Conservation (phyloP, 352 stramenopile species). For the Pythium phragmitis region DNA sequence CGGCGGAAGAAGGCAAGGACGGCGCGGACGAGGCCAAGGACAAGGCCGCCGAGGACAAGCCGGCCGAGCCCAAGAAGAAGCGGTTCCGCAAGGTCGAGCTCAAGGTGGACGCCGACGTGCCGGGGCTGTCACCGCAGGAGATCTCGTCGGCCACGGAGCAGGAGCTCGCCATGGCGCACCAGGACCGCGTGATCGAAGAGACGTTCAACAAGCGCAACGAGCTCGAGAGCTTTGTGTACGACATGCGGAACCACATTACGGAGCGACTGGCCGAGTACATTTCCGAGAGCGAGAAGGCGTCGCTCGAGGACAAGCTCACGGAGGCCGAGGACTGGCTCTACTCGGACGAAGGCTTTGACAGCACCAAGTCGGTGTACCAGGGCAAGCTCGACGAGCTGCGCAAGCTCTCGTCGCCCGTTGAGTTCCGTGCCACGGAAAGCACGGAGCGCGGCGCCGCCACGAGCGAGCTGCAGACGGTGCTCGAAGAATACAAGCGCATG, state of each 20-base stretch:
- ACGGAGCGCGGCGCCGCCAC: slow-evolving; percentile 87
- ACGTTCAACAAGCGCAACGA: slow-evolving; percentile 99
- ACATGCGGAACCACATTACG: slow-evolving; percentile 96
- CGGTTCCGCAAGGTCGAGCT: slow-evolving; percentile 92
- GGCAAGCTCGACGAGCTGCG: slow-evolving; percentile 95
- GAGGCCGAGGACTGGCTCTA: slow-evolving; percentile 99
- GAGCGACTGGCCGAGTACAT: slow-evolving; percentile 86
- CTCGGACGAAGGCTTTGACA: slow-evolving; percentile 98
- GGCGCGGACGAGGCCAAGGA: slow-evolving; percentile 52
- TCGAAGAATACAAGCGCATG: slow-evolving; percentile 96
- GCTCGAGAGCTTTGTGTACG: slow-evolving; percentile 99
- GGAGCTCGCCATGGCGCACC: slow-evolving; percentile 95
- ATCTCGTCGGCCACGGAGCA: slow-evolving; percentile 77
- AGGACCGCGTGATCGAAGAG: slow-evolving; percentile 95
- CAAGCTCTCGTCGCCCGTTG: slow-evolving; percentile 91
- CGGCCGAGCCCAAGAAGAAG: slow-evolving; percentile 91
- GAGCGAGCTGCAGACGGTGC: slow-evolving; percentile 87
- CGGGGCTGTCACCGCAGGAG: slow-evolving; percentile 55
- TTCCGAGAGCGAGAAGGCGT: slow-evolving; percentile 86
- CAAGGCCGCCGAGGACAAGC: slow-evolving; percentile 71
- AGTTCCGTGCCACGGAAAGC: slow-evolving; percentile 91
- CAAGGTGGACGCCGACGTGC: slow-evolving; percentile 62
- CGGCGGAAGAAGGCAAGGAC: no score
- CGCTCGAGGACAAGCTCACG: slow-evolving; percentile 88
- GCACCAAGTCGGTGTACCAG: slow-evolving; percentile 96